Percentiles rank a stretch among this genome's conserved stretches.
These are phyloP conservation scores for Atalantia buxifolia DNA, from an alignment of 345 rosid genomes.

Conservation along the genomic window DNA sequence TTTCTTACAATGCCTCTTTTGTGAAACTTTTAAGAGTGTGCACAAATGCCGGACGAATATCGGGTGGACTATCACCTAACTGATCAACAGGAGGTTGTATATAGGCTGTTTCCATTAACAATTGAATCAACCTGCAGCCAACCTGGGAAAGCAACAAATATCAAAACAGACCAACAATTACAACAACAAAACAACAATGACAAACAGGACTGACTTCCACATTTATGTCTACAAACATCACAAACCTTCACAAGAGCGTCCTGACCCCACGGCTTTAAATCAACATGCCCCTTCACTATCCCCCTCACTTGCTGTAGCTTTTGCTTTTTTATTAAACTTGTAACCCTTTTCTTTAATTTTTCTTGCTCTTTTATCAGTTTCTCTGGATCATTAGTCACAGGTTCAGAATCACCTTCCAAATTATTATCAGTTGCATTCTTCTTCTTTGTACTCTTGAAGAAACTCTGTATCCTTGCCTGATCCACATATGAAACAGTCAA, in stretches of 20 bases:
- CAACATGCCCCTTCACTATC: constrained; percentile 56
- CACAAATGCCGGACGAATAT: constrained; percentile 88
- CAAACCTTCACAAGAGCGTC: constrained; percentile 85
- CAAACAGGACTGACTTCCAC: background rate
- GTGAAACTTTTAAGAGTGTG: constrained; percentile 59
- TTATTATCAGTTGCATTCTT: constrained; percentile 26
- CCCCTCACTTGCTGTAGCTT: constrained; percentile 55
- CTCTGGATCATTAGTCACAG: constrained; percentile 28
- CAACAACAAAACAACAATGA: background rate
- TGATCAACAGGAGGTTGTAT: constrained; percentile 83
- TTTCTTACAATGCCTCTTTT: constrained; percentile 62
- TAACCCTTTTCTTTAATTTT: constrained; percentile 57
- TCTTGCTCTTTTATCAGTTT: constrained; percentile 40
- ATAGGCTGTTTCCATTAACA: constrained; percentile 79
- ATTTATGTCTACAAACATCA: constrained; percentile 16
- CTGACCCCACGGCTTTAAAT: constrained; percentile 85
- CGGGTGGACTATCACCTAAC: constrained; percentile 72
- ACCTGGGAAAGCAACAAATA: constrained; percentile 51
- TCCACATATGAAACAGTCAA: constrained; percentile 12
- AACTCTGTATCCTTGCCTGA: constrained; percentile 71
- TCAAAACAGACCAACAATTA: constrained; percentile 17
- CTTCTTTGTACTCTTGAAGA: constrained; percentile 72
- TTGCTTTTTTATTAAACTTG: constrained; percentile 58
- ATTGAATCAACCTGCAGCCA: constrained; percentile 82
- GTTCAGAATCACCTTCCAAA: constrained; percentile 33